Conservation (phyloP, 163 green algal genomes). For the Chloromonas sp. region DNA sequence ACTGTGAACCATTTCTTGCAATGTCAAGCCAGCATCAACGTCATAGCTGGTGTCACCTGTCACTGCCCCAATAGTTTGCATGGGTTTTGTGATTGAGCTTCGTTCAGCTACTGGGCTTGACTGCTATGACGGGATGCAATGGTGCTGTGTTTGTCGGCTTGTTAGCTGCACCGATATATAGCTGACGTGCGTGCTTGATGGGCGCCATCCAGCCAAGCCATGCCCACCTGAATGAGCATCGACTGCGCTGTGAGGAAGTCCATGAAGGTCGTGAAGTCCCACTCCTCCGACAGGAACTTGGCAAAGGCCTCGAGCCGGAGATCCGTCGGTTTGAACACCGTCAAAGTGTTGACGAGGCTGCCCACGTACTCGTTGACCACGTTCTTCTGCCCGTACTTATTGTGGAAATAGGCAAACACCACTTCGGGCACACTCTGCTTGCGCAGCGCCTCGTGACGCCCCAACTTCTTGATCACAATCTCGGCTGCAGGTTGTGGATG, state of each 20-base stretch:
- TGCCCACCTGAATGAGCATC: constrained; percentile 30
- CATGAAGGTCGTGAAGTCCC: constrained; percentile 44
- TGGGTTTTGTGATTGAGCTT: no score
- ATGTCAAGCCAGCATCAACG: no score
- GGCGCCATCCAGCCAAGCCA: neutral
- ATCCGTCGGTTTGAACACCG: constrained; percentile 30
- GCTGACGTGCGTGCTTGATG: no score
- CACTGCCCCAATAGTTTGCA: no score
- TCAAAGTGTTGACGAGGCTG: constrained; percentile 49
- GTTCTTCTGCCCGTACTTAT: constrained; percentile 32
- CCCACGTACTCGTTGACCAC: constrained; percentile 17
- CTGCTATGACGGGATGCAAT: neutral
- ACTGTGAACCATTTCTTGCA: no score
- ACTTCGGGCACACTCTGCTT: constrained; percentile 46
- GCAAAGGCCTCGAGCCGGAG: constrained; percentile 43
- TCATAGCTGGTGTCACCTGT: no score
- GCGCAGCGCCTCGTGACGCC: constrained; percentile 37
- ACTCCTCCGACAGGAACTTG: constrained; percentile 44
- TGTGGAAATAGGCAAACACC: constrained; percentile 48
- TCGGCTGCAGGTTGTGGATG: constrained; percentile 17
- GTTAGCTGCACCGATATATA: no score
- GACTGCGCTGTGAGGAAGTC: constrained; percentile 36
- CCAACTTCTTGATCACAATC: constrained; percentile 34
- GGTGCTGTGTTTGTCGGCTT: neutral
- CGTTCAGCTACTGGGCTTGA: no score